phyloP scores from a whole-genome alignment of 345 rosid species.

The Nephelium lappaceum region DNA sequence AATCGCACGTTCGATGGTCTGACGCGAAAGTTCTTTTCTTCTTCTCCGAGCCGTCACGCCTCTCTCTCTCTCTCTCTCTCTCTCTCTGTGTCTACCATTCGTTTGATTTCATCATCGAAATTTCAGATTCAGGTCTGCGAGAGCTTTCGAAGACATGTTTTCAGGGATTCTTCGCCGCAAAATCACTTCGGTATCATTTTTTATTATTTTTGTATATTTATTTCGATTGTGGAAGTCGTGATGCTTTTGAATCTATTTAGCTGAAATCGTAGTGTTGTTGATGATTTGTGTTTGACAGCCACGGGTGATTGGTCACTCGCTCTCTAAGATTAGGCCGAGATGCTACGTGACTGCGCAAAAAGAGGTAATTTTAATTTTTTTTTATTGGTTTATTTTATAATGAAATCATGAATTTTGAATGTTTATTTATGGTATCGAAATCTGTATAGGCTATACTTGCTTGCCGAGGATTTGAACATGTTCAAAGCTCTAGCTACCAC shows the following conservation, averaged over 20 bases:
- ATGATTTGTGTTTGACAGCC: constrained; percentile 3
- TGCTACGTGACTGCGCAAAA: constrained; percentile 3
- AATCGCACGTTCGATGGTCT: constrained; percentile 6
- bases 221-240: not conserved
- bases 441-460: constrained; percentile 1
- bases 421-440: not conserved
- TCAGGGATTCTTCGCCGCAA: constrained; percentile 28
- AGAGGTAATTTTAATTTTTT: constrained; percentile 5
- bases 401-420: not conserved
- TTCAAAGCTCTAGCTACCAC: constrained; percentile 19
- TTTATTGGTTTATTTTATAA: not conserved
- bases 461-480: constrained; percentile 17
- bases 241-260: not conserved
- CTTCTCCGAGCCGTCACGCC: not conserved
- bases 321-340: constrained; percentile 24
- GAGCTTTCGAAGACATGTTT: constrained; percentile 22
- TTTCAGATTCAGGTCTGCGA: not conserved
- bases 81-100: not conserved
- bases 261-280: not conserved
- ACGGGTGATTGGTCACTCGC: constrained; percentile 20
- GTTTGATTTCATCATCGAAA: not conserved
- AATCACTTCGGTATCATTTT: constrained; percentile 22
- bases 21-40: constrained; percentile 20
- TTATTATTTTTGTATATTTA: not conserved
- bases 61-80: not conserved